Percentiles rank a stretch among this genome's conserved stretches.
phyloP scores from a whole-genome alignment of 2,329 filamentous ascomycete species.

The Xylaria multiplex region DNA sequence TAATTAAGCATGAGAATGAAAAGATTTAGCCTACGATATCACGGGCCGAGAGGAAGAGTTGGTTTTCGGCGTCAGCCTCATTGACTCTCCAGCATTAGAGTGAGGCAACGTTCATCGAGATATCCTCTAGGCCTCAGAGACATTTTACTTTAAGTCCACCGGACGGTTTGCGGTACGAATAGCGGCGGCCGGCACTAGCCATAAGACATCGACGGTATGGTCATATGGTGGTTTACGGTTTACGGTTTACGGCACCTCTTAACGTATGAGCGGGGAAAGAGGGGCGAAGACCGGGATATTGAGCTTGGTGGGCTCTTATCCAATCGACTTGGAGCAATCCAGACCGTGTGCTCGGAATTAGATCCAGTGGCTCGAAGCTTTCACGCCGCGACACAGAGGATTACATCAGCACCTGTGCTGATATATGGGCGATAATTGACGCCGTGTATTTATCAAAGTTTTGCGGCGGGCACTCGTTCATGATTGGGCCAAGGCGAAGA shows the following conservation, averaged over 20 bases:
- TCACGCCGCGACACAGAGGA: slow-evolving; percentile 3
- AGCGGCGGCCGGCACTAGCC: not conserved
- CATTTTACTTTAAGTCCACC: not conserved
- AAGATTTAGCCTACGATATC: too few species aligned
- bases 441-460: slow-evolving; percentile 1
- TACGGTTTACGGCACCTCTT: not conserved
- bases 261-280: slow-evolving; percentile 26
- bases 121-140: not conserved
- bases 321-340: slow-evolving; percentile 33
- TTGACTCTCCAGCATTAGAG: not conserved
- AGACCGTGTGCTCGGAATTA: slow-evolving; percentile 32
- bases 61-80: not conserved
- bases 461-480: not conserved
- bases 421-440: not conserved
- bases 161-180: not conserved
- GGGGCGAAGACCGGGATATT: slow-evolving; percentile 8
- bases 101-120: not conserved
- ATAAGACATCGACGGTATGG: not conserved
- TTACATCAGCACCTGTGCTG: slow-evolving; percentile 22
- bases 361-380: slow-evolving; percentile 26
- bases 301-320: slow-evolving; percentile 1
- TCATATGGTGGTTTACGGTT: not conserved
- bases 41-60: not conserved
- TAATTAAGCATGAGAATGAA: too few species aligned
- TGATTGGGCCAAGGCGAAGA: not conserved